Base-by-base conservation (phyloP, 2,329 filamentous ascomycete species). In the Aspergillus hortae region DNA sequence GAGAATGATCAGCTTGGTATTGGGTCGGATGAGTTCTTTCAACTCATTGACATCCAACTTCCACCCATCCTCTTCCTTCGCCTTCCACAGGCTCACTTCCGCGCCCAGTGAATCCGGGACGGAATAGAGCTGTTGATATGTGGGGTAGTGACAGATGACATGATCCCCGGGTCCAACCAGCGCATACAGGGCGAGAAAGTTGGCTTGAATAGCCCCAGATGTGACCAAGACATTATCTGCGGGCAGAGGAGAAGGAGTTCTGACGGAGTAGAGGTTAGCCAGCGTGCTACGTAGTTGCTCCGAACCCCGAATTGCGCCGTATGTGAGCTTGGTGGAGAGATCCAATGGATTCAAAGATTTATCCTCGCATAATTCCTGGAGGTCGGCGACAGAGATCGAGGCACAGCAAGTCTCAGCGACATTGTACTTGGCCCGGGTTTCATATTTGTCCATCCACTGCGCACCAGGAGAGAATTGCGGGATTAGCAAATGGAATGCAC, bases 91-190 rank as follows among this genome's bases (percentile, higher is more conserved):
- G 41, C 85, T 84, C 15, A 95, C 87, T 52, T 89, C 82, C 1
- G 89, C 89, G 0, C 90, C 90, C 4, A 95, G 74, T 43, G 84
- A 87, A 58, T 79, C 78, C 0, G 90, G 89, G 1, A 95, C 82
- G 9, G 84, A 77, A 66, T 92, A 94, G 1, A 95, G 79, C 62
- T 94, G 89, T 67, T 94, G 89, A 63, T 94, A 95, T 1, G 89
- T 92, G n/a, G 91, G 90, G 67, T 91, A 89, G 52, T 94, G 88
- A 63, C 89, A 94, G 53, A 95, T 81, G 46, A 92, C 87, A 77
- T 95, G 90, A 65, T 95, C 89, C 1, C 85, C 88, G 0, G 84
- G 82, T 0, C 83, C 82, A 2, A 94, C 67, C 9, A 94, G 76
- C 1, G 86, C 78, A 67, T 92, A 92, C 6, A 94, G 80, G 3